Evolutionary conservation across 2,329 filamentous ascomycete species (phyloP).

Genomic region (Cytospora piceicola): DNA sequence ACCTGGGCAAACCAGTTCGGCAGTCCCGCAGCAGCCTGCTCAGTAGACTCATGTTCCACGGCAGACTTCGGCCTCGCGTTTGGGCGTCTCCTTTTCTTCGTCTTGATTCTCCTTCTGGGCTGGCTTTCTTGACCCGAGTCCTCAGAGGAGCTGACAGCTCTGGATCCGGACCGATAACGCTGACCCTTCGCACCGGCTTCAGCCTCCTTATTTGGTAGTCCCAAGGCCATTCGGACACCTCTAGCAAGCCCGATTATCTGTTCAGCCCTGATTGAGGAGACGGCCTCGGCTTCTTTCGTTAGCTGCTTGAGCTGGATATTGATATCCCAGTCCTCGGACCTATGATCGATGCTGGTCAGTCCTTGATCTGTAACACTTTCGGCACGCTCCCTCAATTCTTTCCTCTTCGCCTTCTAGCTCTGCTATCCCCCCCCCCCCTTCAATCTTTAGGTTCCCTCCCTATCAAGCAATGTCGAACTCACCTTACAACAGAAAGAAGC

Average conservation of each 20-base stretch:
- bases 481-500: neutral
- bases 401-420: too few relatives aligned
- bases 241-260: neutral
- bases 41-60: neutral
- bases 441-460: too few relatives aligned
- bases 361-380: too few relatives aligned
- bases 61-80: neutral
- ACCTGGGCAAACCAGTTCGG: neutral
- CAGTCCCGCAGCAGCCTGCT: neutral
- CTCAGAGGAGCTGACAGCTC: conserved; percentile 1
- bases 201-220: neutral
- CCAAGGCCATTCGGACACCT: neutral
- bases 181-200: neutral
- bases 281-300: neutral
- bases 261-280: neutral
- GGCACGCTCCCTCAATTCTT: too few relatives aligned
- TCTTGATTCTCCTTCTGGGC: neutral
- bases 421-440: neutral
- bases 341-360: neutral
- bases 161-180: neutral
- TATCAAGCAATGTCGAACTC: neutral
- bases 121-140: neutral
- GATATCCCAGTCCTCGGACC: conserved; percentile 6
- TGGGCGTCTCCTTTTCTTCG: neutral
- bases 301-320: neutral